A percentile compares a stretch with the other conserved stretches of the same genome.
Evolutionary conservation across 2,329 filamentous ascomycete genomes (phyloP).

Genomic region (Colletotrichum sidae): DNA sequence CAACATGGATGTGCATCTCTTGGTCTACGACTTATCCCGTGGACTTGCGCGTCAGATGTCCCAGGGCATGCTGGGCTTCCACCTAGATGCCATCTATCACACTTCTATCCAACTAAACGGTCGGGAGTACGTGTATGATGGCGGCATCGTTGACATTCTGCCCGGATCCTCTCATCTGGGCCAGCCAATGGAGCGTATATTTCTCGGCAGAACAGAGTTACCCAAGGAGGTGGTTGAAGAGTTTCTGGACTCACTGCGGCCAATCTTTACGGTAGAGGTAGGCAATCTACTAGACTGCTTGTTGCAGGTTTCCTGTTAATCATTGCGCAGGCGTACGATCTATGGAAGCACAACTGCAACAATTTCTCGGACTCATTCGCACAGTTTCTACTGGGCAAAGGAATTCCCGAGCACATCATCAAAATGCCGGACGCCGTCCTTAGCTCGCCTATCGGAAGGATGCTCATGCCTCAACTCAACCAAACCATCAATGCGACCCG

Average conservation of each 20-base stretch:
- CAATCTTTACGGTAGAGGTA: conserved; percentile 85
- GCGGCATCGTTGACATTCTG: conserved; percentile 83
- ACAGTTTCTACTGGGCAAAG: conserved; percentile 88
- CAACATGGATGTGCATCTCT: conserved; percentile 79
- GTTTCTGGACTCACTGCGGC: conserved; percentile 85
- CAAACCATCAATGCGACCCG: conserved; percentile 63
- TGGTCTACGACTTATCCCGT: conserved; percentile 83
- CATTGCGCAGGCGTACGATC: conserved; percentile 78
- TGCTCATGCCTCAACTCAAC: conserved; percentile 80
- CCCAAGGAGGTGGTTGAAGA: conserved; percentile 86
- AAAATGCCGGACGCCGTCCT: conserved; percentile 88
- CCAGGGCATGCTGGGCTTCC: conserved; percentile 63
- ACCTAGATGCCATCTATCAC: conserved; percentile 94
- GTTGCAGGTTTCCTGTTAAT: not conserved
- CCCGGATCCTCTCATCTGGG: conserved; percentile 91
- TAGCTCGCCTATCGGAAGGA: conserved; percentile 86
- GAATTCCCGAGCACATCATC: conserved; percentile 88
- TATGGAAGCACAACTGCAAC: conserved; percentile 95
- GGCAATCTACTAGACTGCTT: conserved; percentile 13
- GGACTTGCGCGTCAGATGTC: conserved; percentile 68
- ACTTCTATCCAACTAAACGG: conserved; percentile 87
- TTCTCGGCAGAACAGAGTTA: conserved; percentile 81
- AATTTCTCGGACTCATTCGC: conserved; percentile 95
- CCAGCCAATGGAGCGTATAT: conserved; percentile 79
- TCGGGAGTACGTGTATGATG: conserved; percentile 92